Evolutionary conservation across 1,284 basidiomycete species (phyloP).

Genomic region (Malassezia pachydermatis): DNA sequence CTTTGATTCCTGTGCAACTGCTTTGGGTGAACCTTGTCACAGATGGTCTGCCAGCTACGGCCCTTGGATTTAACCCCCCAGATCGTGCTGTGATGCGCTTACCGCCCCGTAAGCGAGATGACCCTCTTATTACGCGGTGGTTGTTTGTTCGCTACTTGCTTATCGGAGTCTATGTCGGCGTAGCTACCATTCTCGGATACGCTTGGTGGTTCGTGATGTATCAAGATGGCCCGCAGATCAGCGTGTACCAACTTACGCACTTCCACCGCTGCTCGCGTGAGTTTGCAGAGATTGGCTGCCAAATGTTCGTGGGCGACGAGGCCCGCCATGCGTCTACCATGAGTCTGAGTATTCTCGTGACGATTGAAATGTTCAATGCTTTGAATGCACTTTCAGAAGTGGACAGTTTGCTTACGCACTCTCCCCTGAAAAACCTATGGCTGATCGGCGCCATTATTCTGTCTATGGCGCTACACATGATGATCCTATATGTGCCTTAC

Average conservation of each 20-base stretch:
- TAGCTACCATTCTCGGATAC: conserved; percentile 88
- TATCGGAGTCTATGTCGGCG: conserved; percentile 84
- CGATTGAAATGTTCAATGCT: conserved; percentile 98
- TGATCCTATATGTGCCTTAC: conserved; percentile 26
- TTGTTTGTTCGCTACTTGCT: conserved; percentile 90
- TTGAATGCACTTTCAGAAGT: conserved; percentile 98
- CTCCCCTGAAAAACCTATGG: conserved; percentile 86
- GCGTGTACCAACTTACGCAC: conserved; percentile 79
- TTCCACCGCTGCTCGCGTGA: conserved; percentile 54
- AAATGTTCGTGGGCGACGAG: conserved; percentile 77
- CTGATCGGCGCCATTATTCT: conserved; percentile 60
- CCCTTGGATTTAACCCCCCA: conserved; percentile 92
- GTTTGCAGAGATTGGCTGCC: conserved; percentile 82
- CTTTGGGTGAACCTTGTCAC: conserved; percentile 59
- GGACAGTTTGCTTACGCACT: conserved; percentile 75
- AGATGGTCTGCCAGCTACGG: conserved; percentile 92
- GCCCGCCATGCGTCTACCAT: conserved; percentile 78
- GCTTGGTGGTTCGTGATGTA: conserved; percentile 99
- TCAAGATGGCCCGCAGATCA: conserved; percentile 76
- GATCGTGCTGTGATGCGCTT: conserved; percentile 85
- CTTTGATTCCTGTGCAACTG: conserved; percentile 90
- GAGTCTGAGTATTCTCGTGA: conserved; percentile 81
- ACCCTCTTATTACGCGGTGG: conserved; percentile 84
- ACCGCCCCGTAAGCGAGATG: conserved; percentile 73
- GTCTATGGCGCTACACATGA: conserved; percentile 71